Base-by-base conservation (phyloP, 2,329 filamentous ascomycete genomes). In the Venturia pyrina region DNA sequence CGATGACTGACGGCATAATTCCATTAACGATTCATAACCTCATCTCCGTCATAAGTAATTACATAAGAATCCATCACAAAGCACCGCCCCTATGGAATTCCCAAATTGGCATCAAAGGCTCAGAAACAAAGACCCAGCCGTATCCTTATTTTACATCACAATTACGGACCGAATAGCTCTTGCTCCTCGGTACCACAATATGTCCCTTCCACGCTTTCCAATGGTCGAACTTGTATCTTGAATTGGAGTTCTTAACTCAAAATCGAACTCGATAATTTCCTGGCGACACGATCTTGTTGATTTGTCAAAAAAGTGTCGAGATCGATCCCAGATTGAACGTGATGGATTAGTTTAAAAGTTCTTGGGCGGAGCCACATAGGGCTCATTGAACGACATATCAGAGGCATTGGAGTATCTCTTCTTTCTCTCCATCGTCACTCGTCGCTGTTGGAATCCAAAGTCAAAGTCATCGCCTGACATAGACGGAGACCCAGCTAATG, bases 41-140 rank as follows among this genome's bases (percentile, higher is more conserved):
- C 53, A 59, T 59, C 32, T 59, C 15, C 53, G 19, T 59, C 53
- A 59, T 59, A 59, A 37, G 15, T 59, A 59, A 37, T 37, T 37
- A 59, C 53, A 59, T 34, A 28, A 59, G 53, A 59, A 59, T 59
- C 53, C 53, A 59, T 37, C 53, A 34, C 53, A 59, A 59, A 53
- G 11, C 21, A 53, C 21, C 48, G n/a, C 7, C 3, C 21, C 10
- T 15, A 28, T 28, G 48, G 21, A 53, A 53, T 28, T 28, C 21
- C 24, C 28, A 24, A 11, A 53, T n/a, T 15, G 48, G 21, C 11
- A 53, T 28, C 11, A 53, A 53, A 53, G 21, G 24, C 48, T 21
- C 21, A 53, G 48, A 53, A 28, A 53, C 21, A 53, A 24, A 53
- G 10, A 53, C 28, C 21, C 21, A 53, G 24, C 21, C 21, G 24